A percentile compares a stretch with the other conserved stretches of the same genome.
phyloP scores from a whole-genome alignment of 1,139 yeast species.

The Scheffersomyces titani region DNA sequence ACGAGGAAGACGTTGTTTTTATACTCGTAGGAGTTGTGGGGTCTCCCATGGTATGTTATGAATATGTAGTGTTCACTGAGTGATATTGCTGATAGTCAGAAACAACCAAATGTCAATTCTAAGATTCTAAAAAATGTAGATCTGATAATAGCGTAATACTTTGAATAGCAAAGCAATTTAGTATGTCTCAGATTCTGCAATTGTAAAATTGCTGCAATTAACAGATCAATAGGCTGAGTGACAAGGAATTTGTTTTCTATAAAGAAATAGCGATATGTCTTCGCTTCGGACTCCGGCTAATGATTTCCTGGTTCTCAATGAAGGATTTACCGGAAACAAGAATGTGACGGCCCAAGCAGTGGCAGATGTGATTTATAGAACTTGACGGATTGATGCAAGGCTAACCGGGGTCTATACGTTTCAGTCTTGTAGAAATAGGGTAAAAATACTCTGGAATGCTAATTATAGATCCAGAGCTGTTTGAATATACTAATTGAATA shows the following conservation, averaged over 20 bases:
- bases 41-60: not conserved
- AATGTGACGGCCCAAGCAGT: not conserved
- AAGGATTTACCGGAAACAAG: not conserved
- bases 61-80: not conserved
- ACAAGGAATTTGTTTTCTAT: not conserved
- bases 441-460: not conserved
- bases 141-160: too few species aligned
- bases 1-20: not conserved
- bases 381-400: not conserved
- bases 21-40: not conserved
- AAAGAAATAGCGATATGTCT: not conserved
- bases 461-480: not conserved
- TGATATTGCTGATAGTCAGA: too few species aligned
- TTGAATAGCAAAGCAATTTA: not conserved
- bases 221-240: not conserved
- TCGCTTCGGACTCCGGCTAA: not conserved
- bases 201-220: not conserved
- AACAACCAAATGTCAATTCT: not conserved
- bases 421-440: not conserved
- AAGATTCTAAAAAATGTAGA: too few species aligned
- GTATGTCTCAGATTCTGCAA: not conserved
- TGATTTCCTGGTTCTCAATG: not conserved
- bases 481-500: not conserved
- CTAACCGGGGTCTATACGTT: not conserved
- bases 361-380: not conserved